Percentiles rank a stretch among this genome's conserved stretches.
Evolutionary conservation across 371 early-diverging fungal species (phyloP).

Genomic region (Gilbertella persicaria): DNA sequence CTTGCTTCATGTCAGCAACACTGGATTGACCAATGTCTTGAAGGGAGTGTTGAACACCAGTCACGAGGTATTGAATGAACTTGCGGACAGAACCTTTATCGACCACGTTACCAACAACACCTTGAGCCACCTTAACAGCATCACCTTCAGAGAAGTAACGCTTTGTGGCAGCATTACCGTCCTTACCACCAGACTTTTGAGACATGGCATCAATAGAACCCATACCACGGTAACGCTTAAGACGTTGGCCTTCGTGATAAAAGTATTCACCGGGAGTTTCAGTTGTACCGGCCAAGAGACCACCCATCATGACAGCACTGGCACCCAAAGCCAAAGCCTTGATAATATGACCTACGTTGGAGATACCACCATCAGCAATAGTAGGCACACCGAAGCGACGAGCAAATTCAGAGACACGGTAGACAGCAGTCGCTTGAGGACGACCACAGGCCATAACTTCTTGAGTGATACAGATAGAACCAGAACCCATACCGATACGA

Average conservation of each 20-base stretch:
- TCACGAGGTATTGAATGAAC: conserved; percentile 86
- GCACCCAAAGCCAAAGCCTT: conserved; percentile 96
- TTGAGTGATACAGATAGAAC: conserved; percentile 97
- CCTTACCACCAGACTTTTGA: conserved; percentile 63
- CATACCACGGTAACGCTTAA: conserved; percentile 98
- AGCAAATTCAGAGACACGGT: conserved; percentile 91
- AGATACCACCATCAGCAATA: conserved; percentile 97
- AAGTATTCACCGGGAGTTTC: conserved; percentile 98
- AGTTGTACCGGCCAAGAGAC: conserved; percentile 91
- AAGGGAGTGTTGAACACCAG: conserved; percentile 95
- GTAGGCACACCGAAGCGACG: conserved; percentile 93
- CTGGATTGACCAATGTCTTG: conserved; percentile 92
- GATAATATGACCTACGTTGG: conserved; percentile 95
- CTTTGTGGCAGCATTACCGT: conserved; percentile 82
- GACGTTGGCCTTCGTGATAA: conserved; percentile 94
- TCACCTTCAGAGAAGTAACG: conserved; percentile 96
- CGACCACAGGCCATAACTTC: conserved; percentile 98
- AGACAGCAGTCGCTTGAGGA: conserved; percentile 98
- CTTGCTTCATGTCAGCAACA: conserved; percentile 64
- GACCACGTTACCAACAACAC: conserved; percentile 92
- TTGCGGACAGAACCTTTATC: conserved; percentile 96
- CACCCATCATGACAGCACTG: conserved; percentile 97
- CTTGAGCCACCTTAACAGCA: conserved; percentile 98
- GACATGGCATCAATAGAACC: conserved; percentile 97
- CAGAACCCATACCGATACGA: conserved; percentile 96